Evolutionary conservation across 257 asterid genomes (phyloP).

Genomic region (Solanum pimpinellifolium): DNA sequence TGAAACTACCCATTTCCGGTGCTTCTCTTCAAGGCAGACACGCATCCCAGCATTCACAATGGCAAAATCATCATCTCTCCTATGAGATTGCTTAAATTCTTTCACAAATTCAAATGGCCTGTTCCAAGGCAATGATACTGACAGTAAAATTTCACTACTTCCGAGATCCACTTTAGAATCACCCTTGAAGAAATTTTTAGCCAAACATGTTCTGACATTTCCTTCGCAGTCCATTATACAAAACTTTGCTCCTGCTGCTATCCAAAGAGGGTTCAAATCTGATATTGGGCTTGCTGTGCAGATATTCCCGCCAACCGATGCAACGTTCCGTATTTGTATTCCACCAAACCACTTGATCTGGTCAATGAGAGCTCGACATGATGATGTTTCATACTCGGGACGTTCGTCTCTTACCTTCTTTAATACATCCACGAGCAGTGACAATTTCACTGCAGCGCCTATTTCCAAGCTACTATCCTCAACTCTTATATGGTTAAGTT

Average conservation of each 20-base stretch:
- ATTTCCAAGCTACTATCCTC: slow-evolving; percentile 76
- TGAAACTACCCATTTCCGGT: slow-evolving; percentile 54
- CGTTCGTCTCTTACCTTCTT: slow-evolving; percentile 36
- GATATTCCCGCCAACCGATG: slow-evolving; percentile 89
- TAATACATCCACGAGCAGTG: slow-evolving; percentile 46
- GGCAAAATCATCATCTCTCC: slow-evolving; percentile 96
- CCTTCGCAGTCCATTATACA: slow-evolving; percentile 51
- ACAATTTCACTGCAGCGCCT: slow-evolving; percentile 83
- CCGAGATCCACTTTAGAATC: slow-evolving; percentile 78
- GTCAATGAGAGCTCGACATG: slow-evolving; percentile 67
- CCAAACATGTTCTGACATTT: slow-evolving; percentile 42
- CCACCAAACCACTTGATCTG: slow-evolving; percentile 97
- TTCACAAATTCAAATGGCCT: slow-evolving; percentile 53
- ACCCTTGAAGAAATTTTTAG: slow-evolving; percentile 67
- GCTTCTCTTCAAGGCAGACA: slow-evolving; percentile 45
- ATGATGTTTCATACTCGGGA: slow-evolving; percentile 50
- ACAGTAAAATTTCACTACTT: slow-evolving; percentile 59
- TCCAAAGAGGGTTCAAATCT: slow-evolving; percentile 93
- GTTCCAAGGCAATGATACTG: slow-evolving; percentile 87
- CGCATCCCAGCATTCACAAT: slow-evolving; percentile 95
- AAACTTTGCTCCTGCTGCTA: slow-evolving; percentile 73
- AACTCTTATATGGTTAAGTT: slow-evolving; percentile 47
- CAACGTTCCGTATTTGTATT: slow-evolving; percentile 71
- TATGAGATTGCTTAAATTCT: slow-evolving; percentile 89
- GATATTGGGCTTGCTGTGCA: slow-evolving; percentile 99